A percentile compares a stretch with the other conserved stretches of the same genome.
phyloP scores from a whole-genome alignment of 768 basidiomycete genomes.

The Lactifluus piperatus region DNA sequence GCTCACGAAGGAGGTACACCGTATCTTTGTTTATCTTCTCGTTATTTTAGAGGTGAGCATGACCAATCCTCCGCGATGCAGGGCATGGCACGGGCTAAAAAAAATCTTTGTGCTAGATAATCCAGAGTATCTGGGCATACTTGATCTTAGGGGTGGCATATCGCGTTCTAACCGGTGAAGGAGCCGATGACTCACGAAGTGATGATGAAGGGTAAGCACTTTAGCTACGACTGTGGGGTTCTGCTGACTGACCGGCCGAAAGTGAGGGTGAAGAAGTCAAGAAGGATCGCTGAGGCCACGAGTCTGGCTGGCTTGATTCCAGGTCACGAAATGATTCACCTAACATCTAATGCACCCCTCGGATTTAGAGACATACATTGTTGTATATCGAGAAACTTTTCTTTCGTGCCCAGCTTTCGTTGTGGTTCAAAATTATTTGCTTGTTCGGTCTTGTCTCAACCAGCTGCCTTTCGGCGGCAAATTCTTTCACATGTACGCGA shows the following conservation, averaged over 20 bases:
- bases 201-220: slow-evolving; percentile 65
- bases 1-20: slow-evolving; percentile 37
- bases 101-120: slow-evolving; percentile 33
- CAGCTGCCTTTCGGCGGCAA: not conserved
- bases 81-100: slow-evolving; percentile 6
- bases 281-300: slow-evolving; percentile 26
- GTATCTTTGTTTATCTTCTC: slow-evolving; percentile 47
- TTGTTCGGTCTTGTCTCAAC: not conserved
- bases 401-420: not conserved
- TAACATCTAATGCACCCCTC: slow-evolving; percentile 3
- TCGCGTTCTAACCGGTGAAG: slow-evolving; percentile 62
- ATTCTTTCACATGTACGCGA: not conserved
- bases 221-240: not conserved
- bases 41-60: slow-evolving; percentile 50
- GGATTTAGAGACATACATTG: slow-evolving; percentile 1
- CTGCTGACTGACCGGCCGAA: slow-evolving; percentile 3
- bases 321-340: slow-evolving; percentile 1
- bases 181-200: slow-evolving; percentile 78
- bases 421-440: not conserved
- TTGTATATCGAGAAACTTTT: slow-evolving; percentile 1
- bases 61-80: not conserved
- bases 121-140: slow-evolving; percentile 78
- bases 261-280: slow-evolving; percentile 25
- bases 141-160: slow-evolving; percentile 83
- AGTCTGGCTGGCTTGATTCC: not conserved